phyloP scores from a whole-genome alignment of 495 filamentous ascomycete species.

The Daldinia decipiens region DNA sequence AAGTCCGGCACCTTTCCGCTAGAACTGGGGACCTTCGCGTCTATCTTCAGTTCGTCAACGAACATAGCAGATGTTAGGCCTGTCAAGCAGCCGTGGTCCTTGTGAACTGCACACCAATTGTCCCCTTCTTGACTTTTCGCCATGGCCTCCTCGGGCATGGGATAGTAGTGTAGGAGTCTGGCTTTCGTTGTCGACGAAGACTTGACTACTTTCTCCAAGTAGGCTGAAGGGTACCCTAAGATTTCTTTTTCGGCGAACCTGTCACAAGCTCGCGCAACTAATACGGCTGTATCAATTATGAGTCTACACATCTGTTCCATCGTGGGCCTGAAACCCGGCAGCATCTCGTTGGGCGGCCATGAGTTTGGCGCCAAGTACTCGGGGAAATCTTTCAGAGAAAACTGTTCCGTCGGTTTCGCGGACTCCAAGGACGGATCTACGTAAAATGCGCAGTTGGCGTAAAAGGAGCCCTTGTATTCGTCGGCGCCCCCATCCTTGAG shows the following conservation, averaged over 20 bases:
- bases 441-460: slow-evolving; percentile 96
- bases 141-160: slow-evolving; percentile 55
- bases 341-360: slow-evolving; percentile 74
- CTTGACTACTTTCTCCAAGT: slow-evolving; percentile 86
- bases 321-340: slow-evolving; percentile 77
- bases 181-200: slow-evolving; percentile 91
- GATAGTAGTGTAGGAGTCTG: slow-evolving; percentile 93
- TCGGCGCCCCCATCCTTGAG: slow-evolving; percentile 89
- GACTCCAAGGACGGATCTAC: slow-evolving; percentile 70
- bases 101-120: slow-evolving; percentile 95
- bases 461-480: slow-evolving; percentile 94
- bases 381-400: slow-evolving; percentile 67
- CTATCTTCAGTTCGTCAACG: slow-evolving; percentile 76
- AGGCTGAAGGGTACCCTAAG: slow-evolving; percentile 74
- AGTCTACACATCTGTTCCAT: slow-evolving; percentile 81
- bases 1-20: slow-evolving; percentile 47
- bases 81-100: slow-evolving; percentile 93
- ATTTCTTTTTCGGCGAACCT: slow-evolving; percentile 82
- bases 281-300: slow-evolving; percentile 86
- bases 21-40: slow-evolving; percentile 52
- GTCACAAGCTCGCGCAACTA: slow-evolving; percentile 91
- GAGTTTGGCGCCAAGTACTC: slow-evolving; percentile 76
- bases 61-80: slow-evolving; percentile 97
- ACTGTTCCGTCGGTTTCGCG: slow-evolving; percentile 65
- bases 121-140: slow-evolving; percentile 67